Evolutionary conservation across 495 filamentous ascomycete species (phyloP).

Genomic region (Xylaria curta): DNA sequence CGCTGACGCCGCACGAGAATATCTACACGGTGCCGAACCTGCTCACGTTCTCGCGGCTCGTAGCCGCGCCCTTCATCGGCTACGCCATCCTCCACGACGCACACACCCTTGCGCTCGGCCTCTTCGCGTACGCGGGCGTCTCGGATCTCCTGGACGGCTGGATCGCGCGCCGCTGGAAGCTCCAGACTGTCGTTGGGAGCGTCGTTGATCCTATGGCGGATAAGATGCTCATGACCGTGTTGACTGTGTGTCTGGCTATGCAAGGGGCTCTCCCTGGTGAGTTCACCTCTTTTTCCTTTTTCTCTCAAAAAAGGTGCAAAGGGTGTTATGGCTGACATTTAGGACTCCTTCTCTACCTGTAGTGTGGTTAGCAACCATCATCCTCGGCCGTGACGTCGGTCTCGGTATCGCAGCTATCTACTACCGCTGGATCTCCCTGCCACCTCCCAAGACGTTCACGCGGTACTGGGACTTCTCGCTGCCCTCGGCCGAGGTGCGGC

Average conservation of each 20-base stretch:
- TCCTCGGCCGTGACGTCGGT: conserved; percentile 87
- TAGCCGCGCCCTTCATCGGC: conserved; percentile 84
- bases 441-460: conserved; percentile 86
- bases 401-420: conserved; percentile 90
- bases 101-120: conserved; percentile 74
- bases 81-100: conserved; percentile 88
- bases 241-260: conserved; percentile 80
- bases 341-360: background rate
- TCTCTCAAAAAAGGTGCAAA: background rate
- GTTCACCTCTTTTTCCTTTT: conserved; percentile 31
- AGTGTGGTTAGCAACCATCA: conserved; percentile 88
- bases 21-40: conserved; percentile 96
- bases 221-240: conserved; percentile 91
- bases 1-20: conserved; percentile 75
- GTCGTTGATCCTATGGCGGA: conserved; percentile 97
- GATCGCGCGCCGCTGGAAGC: conserved; percentile 84
- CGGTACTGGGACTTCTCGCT: conserved; percentile 99
- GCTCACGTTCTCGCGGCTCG: conserved; percentile 84
- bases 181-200: conserved; percentile 93
- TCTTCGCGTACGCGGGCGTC: conserved; percentile 90
- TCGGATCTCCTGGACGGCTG: conserved; percentile 92
- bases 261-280: conserved; percentile 81
- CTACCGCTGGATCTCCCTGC: conserved; percentile 91
- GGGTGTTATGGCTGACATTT: background rate
- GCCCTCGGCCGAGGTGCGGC: conserved; percentile 89